A percentile compares a stretch with the other conserved stretches of the same genome.
These are phyloP conservation scores for Brassica carinata DNA, from an alignment of 345 rosid genomes.

Conservation along the genomic window DNA sequence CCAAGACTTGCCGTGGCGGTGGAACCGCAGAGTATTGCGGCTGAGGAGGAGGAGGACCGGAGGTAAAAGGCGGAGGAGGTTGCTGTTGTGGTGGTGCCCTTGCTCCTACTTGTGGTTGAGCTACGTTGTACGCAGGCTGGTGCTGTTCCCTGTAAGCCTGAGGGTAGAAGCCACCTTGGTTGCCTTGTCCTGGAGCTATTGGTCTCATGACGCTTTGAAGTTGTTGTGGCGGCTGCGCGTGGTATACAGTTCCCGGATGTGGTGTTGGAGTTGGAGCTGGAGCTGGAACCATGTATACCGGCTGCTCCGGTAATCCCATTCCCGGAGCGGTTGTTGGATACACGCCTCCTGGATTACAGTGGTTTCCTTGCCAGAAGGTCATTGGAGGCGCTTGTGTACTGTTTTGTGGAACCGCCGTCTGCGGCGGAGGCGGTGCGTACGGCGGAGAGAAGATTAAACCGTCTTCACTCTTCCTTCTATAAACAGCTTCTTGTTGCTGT, in stretches of 20 bases:
- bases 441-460: conserved; percentile 39
- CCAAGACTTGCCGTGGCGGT: conserved; percentile 43
- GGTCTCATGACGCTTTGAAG: conserved; percentile 50
- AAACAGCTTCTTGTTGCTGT: conserved; percentile 50
- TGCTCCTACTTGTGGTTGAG: conserved; percentile 33
- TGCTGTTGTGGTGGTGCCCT: conserved; percentile 14
- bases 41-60: conserved; percentile 17
- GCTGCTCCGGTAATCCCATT: conserved; percentile 49
- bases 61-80: conserved; percentile 33
- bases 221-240: conserved; percentile 34
- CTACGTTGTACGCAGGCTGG: conserved; percentile 52
- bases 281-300: conserved; percentile 34
- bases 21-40: conserved; percentile 46
- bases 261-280: conserved; percentile 25
- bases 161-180: conserved; percentile 67
- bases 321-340: conserved; percentile 43
- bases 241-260: conserved; percentile 42
- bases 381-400: conserved; percentile 39
- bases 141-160: conserved; percentile 65
- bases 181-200: conserved; percentile 47
- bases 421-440: conserved; percentile 2
- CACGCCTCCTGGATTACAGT: conserved; percentile 41
- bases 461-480: conserved; percentile 46
- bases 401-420: conserved; percentile 27
- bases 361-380: conserved; percentile 69